Evolutionary conservation across 805 yeast genomes (phyloP).

Genomic region (Blastobotrys parvus): DNA sequence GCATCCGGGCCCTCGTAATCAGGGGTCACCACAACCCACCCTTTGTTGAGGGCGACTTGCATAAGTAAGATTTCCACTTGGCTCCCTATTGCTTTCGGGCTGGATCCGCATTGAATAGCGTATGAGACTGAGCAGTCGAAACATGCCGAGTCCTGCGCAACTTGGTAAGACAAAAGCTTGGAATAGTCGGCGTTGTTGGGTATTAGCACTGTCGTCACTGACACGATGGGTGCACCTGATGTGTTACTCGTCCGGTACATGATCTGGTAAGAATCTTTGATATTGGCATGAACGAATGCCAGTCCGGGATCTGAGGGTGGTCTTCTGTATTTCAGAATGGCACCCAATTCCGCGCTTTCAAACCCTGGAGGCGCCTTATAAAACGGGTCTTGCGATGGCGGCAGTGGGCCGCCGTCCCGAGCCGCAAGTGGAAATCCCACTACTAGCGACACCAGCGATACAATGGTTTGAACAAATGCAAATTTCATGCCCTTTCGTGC

Average conservation of each 20-base stretch:
- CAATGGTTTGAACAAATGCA: too few relatives aligned
- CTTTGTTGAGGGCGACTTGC: slow-evolving; percentile 13
- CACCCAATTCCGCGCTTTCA: neutral
- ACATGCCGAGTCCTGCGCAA: slow-evolving; percentile 19
- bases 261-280: slow-evolving; percentile 17
- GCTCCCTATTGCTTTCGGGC: slow-evolving; percentile 6
- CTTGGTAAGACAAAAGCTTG: slow-evolving; percentile 19
- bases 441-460: too few relatives aligned
- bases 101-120: slow-evolving; percentile 13
- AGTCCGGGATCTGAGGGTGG: neutral
- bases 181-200: slow-evolving; percentile 10
- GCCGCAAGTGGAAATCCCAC: neutral
- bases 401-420: neutral
- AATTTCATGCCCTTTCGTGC: too few relatives aligned
- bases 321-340: slow-evolving; percentile 1
- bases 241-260: slow-evolving; percentile 20
- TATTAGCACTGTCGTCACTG: slow-evolving; percentile 22
- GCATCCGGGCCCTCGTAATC: slow-evolving; percentile 26
- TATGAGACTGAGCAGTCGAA: slow-evolving; percentile 22
- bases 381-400: slow-evolving; percentile 3
- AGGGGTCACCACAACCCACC: slow-evolving; percentile 18
- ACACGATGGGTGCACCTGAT: slow-evolving; percentile 20
- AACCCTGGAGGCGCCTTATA: slow-evolving; percentile 1
- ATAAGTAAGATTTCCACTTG: slow-evolving; percentile 9
- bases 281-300: neutral